Evolutionary conservation across 257 asterid genomes (phyloP).

Genomic region (Solanum peruvianum): DNA sequence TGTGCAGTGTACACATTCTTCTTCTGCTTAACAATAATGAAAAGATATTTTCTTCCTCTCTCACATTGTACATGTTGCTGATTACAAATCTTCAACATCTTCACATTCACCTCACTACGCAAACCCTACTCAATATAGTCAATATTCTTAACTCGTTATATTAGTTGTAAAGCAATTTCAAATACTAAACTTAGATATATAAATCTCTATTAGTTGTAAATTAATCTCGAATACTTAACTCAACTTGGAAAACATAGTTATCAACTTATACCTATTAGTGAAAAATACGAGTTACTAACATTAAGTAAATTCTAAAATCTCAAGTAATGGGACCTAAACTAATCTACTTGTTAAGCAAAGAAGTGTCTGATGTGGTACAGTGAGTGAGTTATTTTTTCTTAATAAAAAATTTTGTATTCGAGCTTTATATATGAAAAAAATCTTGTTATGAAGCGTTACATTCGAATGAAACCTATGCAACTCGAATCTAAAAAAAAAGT

Average conservation of each 20-base stretch:
- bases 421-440: too few species aligned
- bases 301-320: too few species aligned
- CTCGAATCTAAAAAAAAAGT: too few species aligned
- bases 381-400: too few species aligned
- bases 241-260: background rate
- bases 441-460: background rate
- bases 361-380: background rate
- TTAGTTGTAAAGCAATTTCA: background rate
- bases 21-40: too few species aligned
- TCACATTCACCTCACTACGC: background rate
- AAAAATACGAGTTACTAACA: background rate
- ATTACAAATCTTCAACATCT: too few species aligned
- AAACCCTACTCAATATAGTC: background rate
- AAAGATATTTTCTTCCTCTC: too few species aligned
- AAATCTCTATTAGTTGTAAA: background rate
- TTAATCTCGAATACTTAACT: background rate
- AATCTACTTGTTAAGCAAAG: too few species aligned
- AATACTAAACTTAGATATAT: background rate
- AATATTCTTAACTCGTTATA: background rate
- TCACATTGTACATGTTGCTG: too few species aligned
- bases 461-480: accelerated
- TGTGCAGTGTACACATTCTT: too few species aligned
- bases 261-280: background rate
- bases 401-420: background rate
- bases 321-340: too few species aligned